These are phyloP conservation scores for Udeniomyces megalosporus DNA, from an alignment of 768 basidiomycete species.

Conservation along the genomic window DNA sequence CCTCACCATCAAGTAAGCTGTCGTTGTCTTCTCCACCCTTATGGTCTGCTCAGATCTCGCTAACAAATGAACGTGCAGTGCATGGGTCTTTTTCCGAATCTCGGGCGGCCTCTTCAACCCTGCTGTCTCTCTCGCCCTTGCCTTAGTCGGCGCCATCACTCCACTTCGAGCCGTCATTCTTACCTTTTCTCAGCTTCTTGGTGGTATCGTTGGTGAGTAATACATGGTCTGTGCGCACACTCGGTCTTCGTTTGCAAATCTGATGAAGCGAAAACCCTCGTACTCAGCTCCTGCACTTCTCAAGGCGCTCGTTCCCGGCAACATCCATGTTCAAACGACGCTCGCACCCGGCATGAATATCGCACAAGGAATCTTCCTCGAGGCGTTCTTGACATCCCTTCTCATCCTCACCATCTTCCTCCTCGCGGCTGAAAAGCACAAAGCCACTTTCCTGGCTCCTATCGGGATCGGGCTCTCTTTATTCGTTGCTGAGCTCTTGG, in stretches of 20 bases:
- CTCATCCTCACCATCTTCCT: conserved; percentile 4
- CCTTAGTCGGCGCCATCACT: conserved; percentile 28
- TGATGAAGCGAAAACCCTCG: too few species aligned
- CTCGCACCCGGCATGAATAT: conserved; percentile 22
- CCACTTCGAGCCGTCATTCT: conserved; percentile 29
- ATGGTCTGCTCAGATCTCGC: background rate
- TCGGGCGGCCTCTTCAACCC: conserved; percentile 31
- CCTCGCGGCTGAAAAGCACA: conserved; percentile 23
- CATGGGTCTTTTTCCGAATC: conserved; percentile 12
- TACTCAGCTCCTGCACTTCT: conserved; percentile 26
- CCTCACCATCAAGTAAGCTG: background rate
- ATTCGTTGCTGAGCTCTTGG: conserved; percentile 20
- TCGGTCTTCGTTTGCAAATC: too few species aligned
- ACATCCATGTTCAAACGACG: conserved; percentile 22
- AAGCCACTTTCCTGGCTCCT: conserved; percentile 33
- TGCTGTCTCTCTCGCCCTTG: conserved; percentile 30
- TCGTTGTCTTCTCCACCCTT: background rate
- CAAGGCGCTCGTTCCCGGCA: conserved; percentile 27
- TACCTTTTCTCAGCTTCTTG: conserved; percentile 27
- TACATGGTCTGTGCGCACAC: too few species aligned
- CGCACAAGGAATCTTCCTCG: conserved; percentile 26
- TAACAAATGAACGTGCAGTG: too few species aligned
- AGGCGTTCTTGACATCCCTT: conserved; percentile 30
- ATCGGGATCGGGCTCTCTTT: conserved; percentile 33
- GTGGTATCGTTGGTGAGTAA: conserved; percentile 27